Conservation (phyloP, 179 eudicot species). For the Pouteria campechiana region DNA sequence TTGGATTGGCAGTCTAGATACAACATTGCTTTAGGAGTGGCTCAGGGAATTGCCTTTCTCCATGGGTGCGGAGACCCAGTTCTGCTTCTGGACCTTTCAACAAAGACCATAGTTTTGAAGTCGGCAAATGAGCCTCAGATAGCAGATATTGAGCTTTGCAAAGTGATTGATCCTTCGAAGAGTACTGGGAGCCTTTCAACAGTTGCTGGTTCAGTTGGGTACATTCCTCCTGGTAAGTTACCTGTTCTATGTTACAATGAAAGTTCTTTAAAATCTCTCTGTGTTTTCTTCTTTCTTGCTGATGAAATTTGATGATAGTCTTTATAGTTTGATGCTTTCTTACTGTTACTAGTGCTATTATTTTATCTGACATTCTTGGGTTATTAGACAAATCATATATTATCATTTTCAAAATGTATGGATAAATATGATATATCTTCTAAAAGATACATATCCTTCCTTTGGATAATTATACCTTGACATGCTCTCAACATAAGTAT, state of each 20-base stretch:
- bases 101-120: constrained; percentile 55
- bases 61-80: constrained; percentile 64
- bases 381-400: too few relatives aligned
- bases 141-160: constrained; percentile 83
- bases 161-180: constrained; percentile 76
- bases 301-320: too few relatives aligned
- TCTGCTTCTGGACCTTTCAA: constrained; percentile 65
- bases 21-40: constrained; percentile 73
- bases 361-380: too few relatives aligned
- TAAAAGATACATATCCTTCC: too few relatives aligned
- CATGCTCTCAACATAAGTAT: too few relatives aligned
- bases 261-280: neutral
- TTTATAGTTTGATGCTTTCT: too few relatives aligned
- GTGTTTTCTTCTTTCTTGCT: constrained; percentile 4
- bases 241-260: neutral
- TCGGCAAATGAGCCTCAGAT: constrained; percentile 69
- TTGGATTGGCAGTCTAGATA: constrained; percentile 82
- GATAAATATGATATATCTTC: too few relatives aligned
- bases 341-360: too few relatives aligned
- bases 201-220: constrained; percentile 83
- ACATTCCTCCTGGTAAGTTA: constrained; percentile 79
- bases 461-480: too few relatives aligned
- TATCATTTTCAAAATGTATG: too few relatives aligned
- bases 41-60: constrained; percentile 71
- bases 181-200: constrained; percentile 68